Percentiles rank a stretch among this genome's conserved stretches.
These are phyloP conservation scores for Alternaria triticina DNA, from an alignment of 2,329 filamentous ascomycete species.

Conservation along the genomic window DNA sequence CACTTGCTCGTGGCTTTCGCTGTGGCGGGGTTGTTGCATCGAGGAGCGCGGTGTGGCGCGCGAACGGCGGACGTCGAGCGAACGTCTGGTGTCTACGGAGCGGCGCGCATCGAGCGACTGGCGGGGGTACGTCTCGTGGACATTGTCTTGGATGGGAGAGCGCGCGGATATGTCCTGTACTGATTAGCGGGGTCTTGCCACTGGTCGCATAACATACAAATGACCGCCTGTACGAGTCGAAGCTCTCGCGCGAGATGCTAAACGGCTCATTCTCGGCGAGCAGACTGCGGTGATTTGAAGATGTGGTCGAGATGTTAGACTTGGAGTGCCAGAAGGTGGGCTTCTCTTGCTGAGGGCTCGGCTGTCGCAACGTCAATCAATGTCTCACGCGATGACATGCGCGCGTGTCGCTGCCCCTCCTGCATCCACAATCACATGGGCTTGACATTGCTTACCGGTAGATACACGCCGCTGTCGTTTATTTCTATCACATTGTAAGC, in stretches of 20 bases:
- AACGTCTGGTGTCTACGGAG: constrained; percentile 77
- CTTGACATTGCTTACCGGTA: constrained; percentile 70
- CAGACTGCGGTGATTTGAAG: constrained; percentile 67
- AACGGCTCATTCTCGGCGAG: constrained; percentile 89
- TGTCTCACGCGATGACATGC: background rate
- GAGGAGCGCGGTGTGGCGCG: constrained; percentile 68
- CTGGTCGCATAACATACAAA: constrained; percentile 69
- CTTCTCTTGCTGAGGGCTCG: constrained; percentile 90
- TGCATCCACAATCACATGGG: background rate
- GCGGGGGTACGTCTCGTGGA: constrained; percentile 62
- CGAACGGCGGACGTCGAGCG: constrained; percentile 53
- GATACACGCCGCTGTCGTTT: constrained; percentile 92
- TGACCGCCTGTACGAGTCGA: constrained; percentile 93
- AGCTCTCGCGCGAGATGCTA: constrained; percentile 93
- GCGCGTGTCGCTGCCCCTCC: constrained; percentile 3
- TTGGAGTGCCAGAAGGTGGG: constrained; percentile 74
- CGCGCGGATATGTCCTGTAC: constrained; percentile 88
- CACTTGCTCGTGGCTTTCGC: constrained; percentile 64
- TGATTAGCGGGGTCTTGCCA: constrained; percentile 17
- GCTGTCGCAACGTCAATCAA: constrained; percentile 35
- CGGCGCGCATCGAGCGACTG: constrained; percentile 64
- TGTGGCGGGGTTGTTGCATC: constrained; percentile 62
- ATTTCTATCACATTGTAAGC: constrained; percentile 69
- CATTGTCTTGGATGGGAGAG: constrained; percentile 71
- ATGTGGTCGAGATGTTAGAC: constrained; percentile 57